Evolutionary conservation across 345 rosid genomes (phyloP), one percentile per base, ranked within the genome.

Genomic region (Noccaea bulbosa): DNA sequence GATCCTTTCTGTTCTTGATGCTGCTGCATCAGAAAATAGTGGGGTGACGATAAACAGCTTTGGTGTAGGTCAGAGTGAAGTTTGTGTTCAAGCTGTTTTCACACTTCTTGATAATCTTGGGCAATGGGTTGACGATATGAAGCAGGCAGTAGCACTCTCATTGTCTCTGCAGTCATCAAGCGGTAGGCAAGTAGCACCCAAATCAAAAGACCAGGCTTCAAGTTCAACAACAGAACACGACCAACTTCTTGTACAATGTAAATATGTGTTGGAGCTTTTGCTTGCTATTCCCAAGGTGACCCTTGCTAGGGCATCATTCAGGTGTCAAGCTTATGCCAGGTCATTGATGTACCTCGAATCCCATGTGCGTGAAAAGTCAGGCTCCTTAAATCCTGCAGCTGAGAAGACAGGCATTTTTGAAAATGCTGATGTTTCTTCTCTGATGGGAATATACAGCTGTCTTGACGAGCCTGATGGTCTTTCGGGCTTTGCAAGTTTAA

Each of bases 61-160:
- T 70, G 74, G 76, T 72, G 83, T 80, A 77, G 88, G 93, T 59
- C 92, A 87, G 72, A 88, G 88, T 78, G 96, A 93, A 77, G 98
- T 93, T 77, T 93, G 98, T 81, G 83, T 87, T 78, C 97, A 93
- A 80, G 91, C 97, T 74, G 87, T 91, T 51, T 93, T 93, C 77
- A 91, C 92, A 72, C 96, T 93, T 81, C 95, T 93, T 11, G 98
- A 93, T 81, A 93, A 91, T 82, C 96, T 93, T 62, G 97, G 96
- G 70, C 97, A 93, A 80, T 93, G 98, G 98, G 91, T 86, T 77
- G 98, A 91, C 69, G 98, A 91, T 75, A 79, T 85, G 77, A 83
- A 86, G 66, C 97, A 89, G 69, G 96, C 84, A 67, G 78, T 87
- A 67, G 92, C 98, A 77, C 91, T 93, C 70, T 87, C 94, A 27